Evolutionary conservation across 1,284 basidiomycete genomes (phyloP).

Genomic region (Tilletia setariae): DNA sequence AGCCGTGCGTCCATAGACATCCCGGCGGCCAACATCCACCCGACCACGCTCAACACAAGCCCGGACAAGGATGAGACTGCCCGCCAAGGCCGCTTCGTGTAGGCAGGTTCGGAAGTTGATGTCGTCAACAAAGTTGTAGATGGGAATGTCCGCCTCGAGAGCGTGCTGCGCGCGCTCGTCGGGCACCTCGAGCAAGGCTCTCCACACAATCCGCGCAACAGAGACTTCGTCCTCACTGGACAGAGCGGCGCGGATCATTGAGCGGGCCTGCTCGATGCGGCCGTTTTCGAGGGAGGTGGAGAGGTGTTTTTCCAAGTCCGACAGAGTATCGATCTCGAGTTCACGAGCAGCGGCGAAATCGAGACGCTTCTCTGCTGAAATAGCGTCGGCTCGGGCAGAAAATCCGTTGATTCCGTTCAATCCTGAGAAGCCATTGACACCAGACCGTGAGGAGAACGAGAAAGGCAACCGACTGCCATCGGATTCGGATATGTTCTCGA

Average conservation of each 20-base stretch:
- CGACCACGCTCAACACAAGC: conserved; percentile 71
- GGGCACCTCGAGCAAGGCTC: conserved; percentile 45
- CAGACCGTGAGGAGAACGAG: background rate
- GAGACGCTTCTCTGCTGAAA: conserved; percentile 27
- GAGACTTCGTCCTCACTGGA: conserved; percentile 41
- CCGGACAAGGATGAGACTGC: conserved; percentile 73
- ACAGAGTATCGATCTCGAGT: conserved; percentile 36
- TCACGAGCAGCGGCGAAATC: conserved; percentile 47
- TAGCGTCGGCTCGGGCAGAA: background rate
- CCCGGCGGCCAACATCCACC: conserved; percentile 67
- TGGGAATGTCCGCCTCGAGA: conserved; percentile 58
- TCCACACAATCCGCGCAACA: conserved; percentile 49
- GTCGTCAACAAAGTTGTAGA: conserved; percentile 89
- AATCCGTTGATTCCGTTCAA: conserved; percentile 4
- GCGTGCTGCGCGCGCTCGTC: conserved; percentile 37
- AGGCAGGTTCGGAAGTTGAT: conserved; percentile 93
- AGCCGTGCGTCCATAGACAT: conserved; percentile 87
- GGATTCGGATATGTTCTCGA: conserved; percentile 65
- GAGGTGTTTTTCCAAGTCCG: conserved; percentile 48
- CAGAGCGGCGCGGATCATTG: conserved; percentile 41
- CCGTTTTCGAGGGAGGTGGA: conserved; percentile 38
- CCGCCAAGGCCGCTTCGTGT: conserved; percentile 88
- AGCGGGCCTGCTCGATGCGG: conserved; percentile 32
- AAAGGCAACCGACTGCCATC: conserved; percentile 18
- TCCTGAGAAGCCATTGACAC: background rate